Conservation (phyloP, 192 early-diverging fungal genomes). For the Coemansia javaensis region DNA sequence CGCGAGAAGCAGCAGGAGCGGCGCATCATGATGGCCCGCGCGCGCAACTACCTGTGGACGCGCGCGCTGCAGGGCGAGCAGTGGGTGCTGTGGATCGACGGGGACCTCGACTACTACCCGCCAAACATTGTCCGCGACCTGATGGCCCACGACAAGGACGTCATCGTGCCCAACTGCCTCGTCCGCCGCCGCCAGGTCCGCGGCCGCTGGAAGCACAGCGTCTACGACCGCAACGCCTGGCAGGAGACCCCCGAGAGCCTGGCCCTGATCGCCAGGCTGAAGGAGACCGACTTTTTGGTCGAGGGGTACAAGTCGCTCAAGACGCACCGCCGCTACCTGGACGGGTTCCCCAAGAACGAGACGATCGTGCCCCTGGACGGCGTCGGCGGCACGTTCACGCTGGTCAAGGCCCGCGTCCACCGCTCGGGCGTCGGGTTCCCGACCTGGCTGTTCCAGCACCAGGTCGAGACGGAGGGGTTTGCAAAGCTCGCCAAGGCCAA, state of each 20-base stretch:
- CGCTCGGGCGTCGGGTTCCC: constrained; percentile 65
- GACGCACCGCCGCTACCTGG: constrained; percentile 42
- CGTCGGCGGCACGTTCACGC: constrained; percentile 63
- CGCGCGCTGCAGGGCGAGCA: constrained; percentile 55
- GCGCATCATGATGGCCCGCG: constrained; percentile 57
- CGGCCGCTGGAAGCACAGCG: constrained; percentile 51
- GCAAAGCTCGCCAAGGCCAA: constrained; percentile 64
- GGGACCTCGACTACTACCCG: constrained; percentile 65
- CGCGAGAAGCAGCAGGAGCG: constrained; percentile 57
- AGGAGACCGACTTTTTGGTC: constrained; percentile 37
- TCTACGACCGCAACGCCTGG: constrained; percentile 70
- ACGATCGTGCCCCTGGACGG: constrained; percentile 58
- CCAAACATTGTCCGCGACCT: constrained; percentile 55
- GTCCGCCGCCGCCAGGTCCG: constrained; percentile 23
- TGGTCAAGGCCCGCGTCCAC: constrained; percentile 63
- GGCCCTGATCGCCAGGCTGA: constrained; percentile 37
- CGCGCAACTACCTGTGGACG: constrained; percentile 59
- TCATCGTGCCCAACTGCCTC: constrained; percentile 63
- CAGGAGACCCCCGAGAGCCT: constrained; percentile 57
- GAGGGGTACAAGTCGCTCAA: constrained; percentile 44
- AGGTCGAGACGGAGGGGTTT: constrained; percentile 70
- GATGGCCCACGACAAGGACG: constrained; percentile 62
- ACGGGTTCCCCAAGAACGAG: constrained; percentile 38
- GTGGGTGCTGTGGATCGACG: constrained; percentile 74
- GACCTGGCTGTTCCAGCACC: constrained; percentile 57